A percentile compares a stretch with the other conserved stretches of the same genome.
Evolutionary conservation across 139 green algal genomes (phyloP).

Genomic region (Pycnococcus provasolii): DNA sequence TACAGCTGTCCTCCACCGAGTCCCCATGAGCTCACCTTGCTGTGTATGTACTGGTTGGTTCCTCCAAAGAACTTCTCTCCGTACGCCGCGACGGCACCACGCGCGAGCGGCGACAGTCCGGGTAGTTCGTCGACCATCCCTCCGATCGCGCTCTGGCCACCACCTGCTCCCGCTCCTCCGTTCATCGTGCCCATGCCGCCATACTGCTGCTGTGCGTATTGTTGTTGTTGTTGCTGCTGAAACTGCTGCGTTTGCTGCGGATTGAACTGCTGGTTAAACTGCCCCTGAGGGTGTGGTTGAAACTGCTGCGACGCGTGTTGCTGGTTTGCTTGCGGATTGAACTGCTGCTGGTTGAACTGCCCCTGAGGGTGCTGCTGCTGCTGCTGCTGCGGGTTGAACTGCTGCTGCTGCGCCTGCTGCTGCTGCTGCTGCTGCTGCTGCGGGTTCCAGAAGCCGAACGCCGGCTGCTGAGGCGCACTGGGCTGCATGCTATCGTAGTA

Average conservation of each 20-base stretch:
- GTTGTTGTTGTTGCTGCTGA: not conserved
- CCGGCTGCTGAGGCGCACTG: too few relatives aligned
- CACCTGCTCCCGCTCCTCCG: not conserved
- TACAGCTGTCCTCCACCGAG: not conserved
- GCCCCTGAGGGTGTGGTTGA: not conserved
- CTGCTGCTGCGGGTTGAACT: not conserved
- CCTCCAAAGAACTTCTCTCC: slow-evolving; percentile 2
- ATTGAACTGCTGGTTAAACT: not conserved
- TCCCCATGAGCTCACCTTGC: not conserved
- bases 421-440: not conserved
- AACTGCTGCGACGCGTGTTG: not conserved
- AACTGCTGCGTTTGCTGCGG: not conserved
- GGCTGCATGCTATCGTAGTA: too few relatives aligned
- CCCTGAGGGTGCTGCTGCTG: not conserved
- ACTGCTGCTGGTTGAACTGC: too few relatives aligned
- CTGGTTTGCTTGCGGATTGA: too few relatives aligned
- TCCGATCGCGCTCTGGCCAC: not conserved
- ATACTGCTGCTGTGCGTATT: too few relatives aligned
- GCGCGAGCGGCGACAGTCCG: slow-evolving; percentile 1
- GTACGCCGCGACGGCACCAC: slow-evolving; percentile 4
- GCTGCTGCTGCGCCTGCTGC: not conserved
- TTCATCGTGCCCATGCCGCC: too few relatives aligned
- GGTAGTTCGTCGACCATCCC: not conserved
- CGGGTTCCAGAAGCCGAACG: too few relatives aligned
- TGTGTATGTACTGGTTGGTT: not conserved